Percentiles rank a stretch among this genome's conserved stretches.
These are phyloP conservation scores for Aureobasidium melanogenum DNA, from an alignment of 2,329 filamentous ascomycete genomes.

Conservation along the genomic window DNA sequence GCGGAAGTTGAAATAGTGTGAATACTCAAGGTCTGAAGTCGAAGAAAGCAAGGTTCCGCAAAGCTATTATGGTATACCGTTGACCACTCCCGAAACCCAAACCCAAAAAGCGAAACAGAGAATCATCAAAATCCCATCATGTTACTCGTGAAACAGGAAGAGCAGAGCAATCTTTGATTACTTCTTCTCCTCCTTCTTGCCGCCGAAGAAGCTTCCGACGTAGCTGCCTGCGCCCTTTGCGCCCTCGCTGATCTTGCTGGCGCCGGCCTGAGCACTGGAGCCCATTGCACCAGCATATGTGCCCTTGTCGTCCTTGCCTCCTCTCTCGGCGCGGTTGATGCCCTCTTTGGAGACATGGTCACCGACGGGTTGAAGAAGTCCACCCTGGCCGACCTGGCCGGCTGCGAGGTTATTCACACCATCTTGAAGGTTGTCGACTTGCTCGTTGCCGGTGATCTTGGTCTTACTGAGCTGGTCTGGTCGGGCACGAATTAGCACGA, in stretches of 20 bases:
- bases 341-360: conserved; percentile 56
- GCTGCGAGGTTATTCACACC: conserved; percentile 54
- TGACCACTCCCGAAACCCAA: conserved; percentile 1
- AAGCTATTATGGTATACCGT: conserved; percentile 8
- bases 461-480: conserved; percentile 48
- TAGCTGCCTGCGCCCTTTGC: conserved; percentile 26
- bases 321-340: conserved; percentile 55
- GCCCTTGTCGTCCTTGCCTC: conserved; percentile 55
- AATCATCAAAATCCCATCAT: not conserved
- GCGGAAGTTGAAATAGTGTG: not conserved
- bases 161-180: not conserved
- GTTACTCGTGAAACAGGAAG: not conserved
- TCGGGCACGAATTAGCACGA: not conserved
- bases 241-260: conserved; percentile 21
- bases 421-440: conserved; percentile 62
- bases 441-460: conserved; percentile 58
- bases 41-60: conserved; percentile 1
- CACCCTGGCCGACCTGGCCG: conserved; percentile 59
- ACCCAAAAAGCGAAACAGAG: not conserved
- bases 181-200: conserved; percentile 23
- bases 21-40: not conserved
- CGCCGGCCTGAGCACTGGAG: conserved; percentile 22
- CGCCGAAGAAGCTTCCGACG: conserved; percentile 24
- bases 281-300: conserved; percentile 34
- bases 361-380: conserved; percentile 55